Evolutionary conservation across 768 basidiomycete species (phyloP).

Genomic region (Podaxis sp.): DNA sequence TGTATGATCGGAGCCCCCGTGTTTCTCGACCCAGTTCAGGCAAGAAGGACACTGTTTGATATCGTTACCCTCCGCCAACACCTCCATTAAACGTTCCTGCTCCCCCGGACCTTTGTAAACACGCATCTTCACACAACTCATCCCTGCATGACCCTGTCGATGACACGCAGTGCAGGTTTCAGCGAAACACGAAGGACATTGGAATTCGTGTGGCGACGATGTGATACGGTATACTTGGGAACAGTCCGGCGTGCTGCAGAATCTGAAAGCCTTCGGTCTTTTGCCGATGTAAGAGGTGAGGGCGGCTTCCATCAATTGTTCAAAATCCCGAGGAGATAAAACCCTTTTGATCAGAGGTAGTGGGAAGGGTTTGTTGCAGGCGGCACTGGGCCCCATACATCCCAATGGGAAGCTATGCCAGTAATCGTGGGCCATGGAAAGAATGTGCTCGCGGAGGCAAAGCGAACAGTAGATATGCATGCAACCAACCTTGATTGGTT

Average conservation of each 20-base stretch:
- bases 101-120: slow-evolving; percentile 18
- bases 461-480: slow-evolving; percentile 48
- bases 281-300: slow-evolving; percentile 54
- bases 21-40: not conserved
- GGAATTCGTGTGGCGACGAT: slow-evolving; percentile 25
- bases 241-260: slow-evolving; percentile 75
- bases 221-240: slow-evolving; percentile 55
- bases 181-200: slow-evolving; percentile 53
- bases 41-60: not conserved
- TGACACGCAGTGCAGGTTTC: slow-evolving; percentile 48
- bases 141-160: slow-evolving; percentile 47
- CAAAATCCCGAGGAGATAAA: slow-evolving; percentile 48
- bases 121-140: slow-evolving; percentile 42
- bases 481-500: slow-evolving; percentile 42
- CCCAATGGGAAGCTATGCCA: slow-evolving; percentile 51
- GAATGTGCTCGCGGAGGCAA: slow-evolving; percentile 47
- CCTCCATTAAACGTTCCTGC: slow-evolving; percentile 17
- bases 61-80: not conserved
- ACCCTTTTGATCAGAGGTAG: slow-evolving; percentile 50
- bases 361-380: slow-evolving; percentile 53
- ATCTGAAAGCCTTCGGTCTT: slow-evolving; percentile 54
- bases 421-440: slow-evolving; percentile 33
- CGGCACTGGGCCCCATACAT: slow-evolving; percentile 61
- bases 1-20: not conserved
- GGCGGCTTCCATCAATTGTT: slow-evolving; percentile 48